Conservation (phyloP, 2,329 filamentous ascomycete genomes). For the Xylariaceae sp. region DNA sequence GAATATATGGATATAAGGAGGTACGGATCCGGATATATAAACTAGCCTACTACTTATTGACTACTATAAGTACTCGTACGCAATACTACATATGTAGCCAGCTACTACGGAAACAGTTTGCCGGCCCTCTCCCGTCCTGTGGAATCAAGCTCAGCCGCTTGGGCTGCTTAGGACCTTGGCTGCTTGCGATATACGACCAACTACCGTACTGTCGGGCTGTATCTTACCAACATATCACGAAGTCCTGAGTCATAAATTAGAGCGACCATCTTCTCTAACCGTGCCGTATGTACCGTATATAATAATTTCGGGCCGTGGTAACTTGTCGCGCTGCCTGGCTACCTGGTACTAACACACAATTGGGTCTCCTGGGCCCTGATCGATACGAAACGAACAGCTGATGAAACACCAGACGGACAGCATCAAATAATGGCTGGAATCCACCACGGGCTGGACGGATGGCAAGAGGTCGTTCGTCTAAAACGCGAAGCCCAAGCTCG, state of each 20-base stretch:
- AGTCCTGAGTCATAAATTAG: background rate
- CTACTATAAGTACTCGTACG: too few relatives aligned
- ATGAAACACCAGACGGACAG: background rate
- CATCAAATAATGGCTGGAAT: background rate
- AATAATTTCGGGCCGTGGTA: background rate
- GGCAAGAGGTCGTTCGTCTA: constrained; percentile 20
- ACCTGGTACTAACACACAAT: too few relatives aligned
- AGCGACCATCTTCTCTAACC: background rate
- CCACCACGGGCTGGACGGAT: background rate
- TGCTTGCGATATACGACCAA: too few relatives aligned
- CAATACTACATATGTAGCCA: too few relatives aligned
- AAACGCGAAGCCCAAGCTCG: constrained; percentile 20
- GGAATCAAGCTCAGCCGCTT: too few relatives aligned
- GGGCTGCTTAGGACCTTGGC: too few relatives aligned
- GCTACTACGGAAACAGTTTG: too few relatives aligned
- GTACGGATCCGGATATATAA: too few relatives aligned
- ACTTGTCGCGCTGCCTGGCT: too few relatives aligned
- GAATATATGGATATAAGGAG: too few relatives aligned
- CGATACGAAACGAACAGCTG: background rate
- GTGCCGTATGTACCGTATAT: background rate
- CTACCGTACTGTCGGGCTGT: background rate
- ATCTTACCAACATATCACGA: background rate
- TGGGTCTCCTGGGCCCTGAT: background rate
- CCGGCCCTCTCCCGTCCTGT: too few relatives aligned
- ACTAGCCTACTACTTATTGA: too few relatives aligned